Conservation (phyloP, 768 basidiomycete genomes). For the Obba rivulosa region DNA sequence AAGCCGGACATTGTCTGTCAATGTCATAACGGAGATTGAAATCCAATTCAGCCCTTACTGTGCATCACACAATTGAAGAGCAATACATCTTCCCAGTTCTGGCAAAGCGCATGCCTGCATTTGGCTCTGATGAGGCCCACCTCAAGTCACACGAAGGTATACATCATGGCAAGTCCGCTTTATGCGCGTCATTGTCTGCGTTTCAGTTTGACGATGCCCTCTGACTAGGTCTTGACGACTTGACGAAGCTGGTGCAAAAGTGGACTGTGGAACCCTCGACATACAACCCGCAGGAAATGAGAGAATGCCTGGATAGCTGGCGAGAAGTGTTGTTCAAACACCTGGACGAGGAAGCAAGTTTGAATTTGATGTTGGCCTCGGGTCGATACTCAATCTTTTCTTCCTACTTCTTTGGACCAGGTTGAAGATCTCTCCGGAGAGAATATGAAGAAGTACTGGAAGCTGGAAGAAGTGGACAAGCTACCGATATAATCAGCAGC, state of each 20-base stretch:
- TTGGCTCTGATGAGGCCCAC: constrained; percentile 39
- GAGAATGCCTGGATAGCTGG: constrained; percentile 43
- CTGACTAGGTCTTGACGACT: constrained; percentile 38
- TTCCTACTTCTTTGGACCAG: constrained; percentile 19
- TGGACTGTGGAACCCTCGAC: constrained; percentile 38
- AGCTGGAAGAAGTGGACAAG: constrained; percentile 37
- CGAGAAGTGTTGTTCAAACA: constrained; percentile 45
- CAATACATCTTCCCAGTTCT: constrained; percentile 46
- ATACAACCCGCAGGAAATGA: constrained; percentile 48
- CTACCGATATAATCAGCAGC: constrained; percentile 23
- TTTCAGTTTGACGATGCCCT: background rate
- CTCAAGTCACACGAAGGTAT: constrained; percentile 46
- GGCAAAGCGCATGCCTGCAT: constrained; percentile 43
- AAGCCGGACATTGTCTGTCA: constrained; percentile 2
- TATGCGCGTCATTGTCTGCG: background rate
- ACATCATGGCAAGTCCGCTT: constrained; percentile 38
- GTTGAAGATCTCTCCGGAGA: constrained; percentile 45
- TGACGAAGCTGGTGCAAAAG: constrained; percentile 34
- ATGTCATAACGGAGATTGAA: background rate
- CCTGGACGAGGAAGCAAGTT: constrained; percentile 47
- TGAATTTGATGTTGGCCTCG: background rate
- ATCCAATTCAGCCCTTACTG: constrained; percentile 38
- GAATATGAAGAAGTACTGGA: constrained; percentile 51
- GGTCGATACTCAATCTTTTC: background rate
- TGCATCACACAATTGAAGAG: constrained; percentile 55